phyloP scores from a whole-genome alignment of 257 asterid species.

The Haberlea rhodopensis region DNA sequence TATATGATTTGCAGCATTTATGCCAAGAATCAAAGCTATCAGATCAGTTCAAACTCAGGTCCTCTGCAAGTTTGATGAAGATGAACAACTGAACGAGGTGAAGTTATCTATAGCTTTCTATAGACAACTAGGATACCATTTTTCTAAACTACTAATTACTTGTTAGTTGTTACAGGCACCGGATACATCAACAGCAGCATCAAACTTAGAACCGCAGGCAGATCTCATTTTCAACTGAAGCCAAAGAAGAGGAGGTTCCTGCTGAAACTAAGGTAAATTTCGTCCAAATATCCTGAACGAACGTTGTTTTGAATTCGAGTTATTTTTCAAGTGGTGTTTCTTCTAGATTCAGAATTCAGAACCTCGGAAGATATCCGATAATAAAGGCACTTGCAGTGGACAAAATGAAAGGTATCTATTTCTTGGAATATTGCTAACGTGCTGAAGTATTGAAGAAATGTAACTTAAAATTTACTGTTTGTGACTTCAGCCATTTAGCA shows the following conservation, averaged over 20 bases:
- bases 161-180: slow-evolving; percentile 39
- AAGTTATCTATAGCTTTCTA: background rate
- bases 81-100: slow-evolving; percentile 50
- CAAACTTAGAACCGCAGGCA: slow-evolving; percentile 16
- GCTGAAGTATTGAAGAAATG: background rate
- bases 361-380: slow-evolving; percentile 23
- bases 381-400: slow-evolving; percentile 21
- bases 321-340: slow-evolving; percentile 23
- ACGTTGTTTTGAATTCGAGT: slow-evolving; percentile 1
- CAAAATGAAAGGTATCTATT: slow-evolving; percentile 30
- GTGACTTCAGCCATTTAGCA: slow-evolving; percentile 28
- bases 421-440: background rate
- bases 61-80: slow-evolving; percentile 67
- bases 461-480: background rate
- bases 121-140: background rate
- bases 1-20: slow-evolving; percentile 58
- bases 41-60: slow-evolving; percentile 57
- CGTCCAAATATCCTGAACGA: slow-evolving; percentile 17
- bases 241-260: slow-evolving; percentile 25
- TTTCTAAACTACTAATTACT: background rate
- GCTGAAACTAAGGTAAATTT: background rate
- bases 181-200: slow-evolving; percentile 22
- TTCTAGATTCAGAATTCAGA: slow-evolving; percentile 25
- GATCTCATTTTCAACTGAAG: slow-evolving; percentile 27
- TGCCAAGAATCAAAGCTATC: slow-evolving; percentile 69